phyloP scores from a whole-genome alignment of 2,329 filamentous ascomycete genomes.

The Chrysosphaeria jannelii region DNA sequence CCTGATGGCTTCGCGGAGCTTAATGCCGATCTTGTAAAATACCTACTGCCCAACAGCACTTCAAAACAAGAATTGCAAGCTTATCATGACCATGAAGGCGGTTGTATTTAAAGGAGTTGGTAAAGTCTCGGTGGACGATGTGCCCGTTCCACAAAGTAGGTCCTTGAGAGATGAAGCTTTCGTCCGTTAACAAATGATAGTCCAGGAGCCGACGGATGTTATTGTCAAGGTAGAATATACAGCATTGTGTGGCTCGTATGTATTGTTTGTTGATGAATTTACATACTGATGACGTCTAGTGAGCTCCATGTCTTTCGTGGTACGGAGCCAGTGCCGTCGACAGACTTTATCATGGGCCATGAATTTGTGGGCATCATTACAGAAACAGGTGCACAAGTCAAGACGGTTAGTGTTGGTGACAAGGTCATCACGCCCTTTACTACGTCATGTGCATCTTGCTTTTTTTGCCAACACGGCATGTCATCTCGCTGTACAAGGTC shows the following conservation, averaged over 20 bases:
- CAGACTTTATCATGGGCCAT: constrained; percentile 44
- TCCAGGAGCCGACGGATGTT: constrained; percentile 42
- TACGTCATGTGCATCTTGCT: constrained; percentile 46
- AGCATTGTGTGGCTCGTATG: constrained; percentile 65
- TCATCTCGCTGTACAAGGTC: constrained; percentile 48
- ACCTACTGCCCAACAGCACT: neutral
- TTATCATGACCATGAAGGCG: constrained; percentile 46
- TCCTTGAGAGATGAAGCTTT: neutral
- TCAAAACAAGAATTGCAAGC: no score
- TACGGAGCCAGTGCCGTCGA: constrained; percentile 31
- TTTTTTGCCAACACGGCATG: constrained; percentile 52
- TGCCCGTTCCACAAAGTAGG: constrained; percentile 38
- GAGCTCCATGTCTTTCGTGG: constrained; percentile 73
- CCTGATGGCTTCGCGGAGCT: neutral
- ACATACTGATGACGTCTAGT: constrained; percentile 12
- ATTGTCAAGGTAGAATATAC: constrained; percentile 62
- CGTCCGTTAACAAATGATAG: constrained; percentile 7
- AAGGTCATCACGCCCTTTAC: constrained; percentile 65
- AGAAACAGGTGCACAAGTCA: constrained; percentile 35
- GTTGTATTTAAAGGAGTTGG: constrained; percentile 61
- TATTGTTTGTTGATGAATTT: constrained; percentile 5
- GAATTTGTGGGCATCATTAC: constrained; percentile 60
- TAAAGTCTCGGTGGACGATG: constrained; percentile 46
- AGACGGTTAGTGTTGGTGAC: constrained; percentile 41
- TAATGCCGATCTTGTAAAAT: neutral